Base-by-base conservation (phyloP, 805 yeast genomes). In the Geotrichum ghanense region DNA sequence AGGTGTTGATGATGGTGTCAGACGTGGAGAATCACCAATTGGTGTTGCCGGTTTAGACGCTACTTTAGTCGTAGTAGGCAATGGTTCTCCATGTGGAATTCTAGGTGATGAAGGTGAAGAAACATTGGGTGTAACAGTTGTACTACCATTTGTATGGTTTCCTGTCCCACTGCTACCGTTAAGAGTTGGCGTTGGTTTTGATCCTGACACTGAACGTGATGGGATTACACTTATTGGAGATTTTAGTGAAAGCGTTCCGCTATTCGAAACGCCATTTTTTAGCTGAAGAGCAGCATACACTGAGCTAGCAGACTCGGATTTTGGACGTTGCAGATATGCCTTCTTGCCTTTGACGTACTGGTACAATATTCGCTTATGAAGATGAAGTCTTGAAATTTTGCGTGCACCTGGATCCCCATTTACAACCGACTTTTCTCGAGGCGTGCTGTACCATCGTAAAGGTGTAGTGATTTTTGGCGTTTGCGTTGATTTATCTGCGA, bases 401-500 rank as follows among this genome's bases (percentile, higher is more conserved):
- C 17, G 12, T 6, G 19, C 17, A 6, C 5, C 5, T 19, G 12
- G 37, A n/a, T 31, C 37, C 16, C 12, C 5, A 31, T 31, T 31
- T 5, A n/a, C 37, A 7, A 6, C 5, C 5, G 17, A n/a, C 14
- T n/a, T 31, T 5, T 31, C 37, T 31, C 37, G 5, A 12, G 37
- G 37, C 16, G 12, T 31, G 14, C 37, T 31, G 17, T n/a, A 31
- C 37, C 46, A 44, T 47, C 12, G 44, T 45, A 14, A 17, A 14
- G 16, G 45, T 3, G 40, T 42, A 43, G 35, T 35, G 26, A 41
- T 16, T 24, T 39, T 46, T 3, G 46, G 48, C 1, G 53, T 51
- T 42, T 51, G 54, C 6, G 42, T 43, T 1, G 42, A 20, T 26
- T 23, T 42, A 17, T 37, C 42, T 41, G 22, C 49, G n/a, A 31